Evolutionary conservation across 306 rosid genomes (phyloP).

Genomic region (Morella rubra): DNA sequence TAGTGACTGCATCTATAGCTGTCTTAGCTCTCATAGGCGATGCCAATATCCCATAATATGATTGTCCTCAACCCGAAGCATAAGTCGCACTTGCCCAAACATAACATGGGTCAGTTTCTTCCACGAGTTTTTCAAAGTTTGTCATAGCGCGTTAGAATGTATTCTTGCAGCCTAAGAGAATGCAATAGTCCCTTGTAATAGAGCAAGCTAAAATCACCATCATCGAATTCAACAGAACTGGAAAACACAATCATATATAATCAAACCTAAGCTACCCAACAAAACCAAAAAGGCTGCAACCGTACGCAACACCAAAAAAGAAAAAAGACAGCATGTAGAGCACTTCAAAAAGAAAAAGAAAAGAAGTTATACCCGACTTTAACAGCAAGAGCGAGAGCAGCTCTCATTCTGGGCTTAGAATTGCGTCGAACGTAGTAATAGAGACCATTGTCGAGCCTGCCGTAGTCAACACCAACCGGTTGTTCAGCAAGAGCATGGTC

Average conservation of each 20-base stretch:
- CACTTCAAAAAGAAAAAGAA: neutral
- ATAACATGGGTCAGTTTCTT: neutral
- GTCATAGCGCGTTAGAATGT: slow-evolving; percentile 5
- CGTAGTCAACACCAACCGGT: slow-evolving; percentile 69
- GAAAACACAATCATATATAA: neutral
- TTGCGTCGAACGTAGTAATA: slow-evolving; percentile 85
- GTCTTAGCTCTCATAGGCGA: neutral
- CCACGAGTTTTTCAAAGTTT: neutral
- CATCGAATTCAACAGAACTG: neutral
- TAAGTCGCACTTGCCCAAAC: neutral
- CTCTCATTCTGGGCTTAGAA: slow-evolving; percentile 91
- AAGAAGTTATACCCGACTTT: slow-evolving; percentile 61
- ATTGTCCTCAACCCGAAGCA: neutral
- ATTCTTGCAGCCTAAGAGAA: neutral
- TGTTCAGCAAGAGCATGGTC: slow-evolving; percentile 52
- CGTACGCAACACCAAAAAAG: neutral
- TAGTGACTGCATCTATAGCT: neutral
- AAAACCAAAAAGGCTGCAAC: neutral
- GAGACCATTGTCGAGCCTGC: slow-evolving; percentile 82
- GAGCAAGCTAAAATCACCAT: neutral
- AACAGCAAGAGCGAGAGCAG: slow-evolving; percentile 93
- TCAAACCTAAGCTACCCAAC: neutral
- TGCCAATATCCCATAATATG: neutral
- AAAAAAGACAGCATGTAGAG: neutral
- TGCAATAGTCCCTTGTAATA: neutral